phyloP scores from a whole-genome alignment of 345 rosid species.

The Camelina neglecta region DNA sequence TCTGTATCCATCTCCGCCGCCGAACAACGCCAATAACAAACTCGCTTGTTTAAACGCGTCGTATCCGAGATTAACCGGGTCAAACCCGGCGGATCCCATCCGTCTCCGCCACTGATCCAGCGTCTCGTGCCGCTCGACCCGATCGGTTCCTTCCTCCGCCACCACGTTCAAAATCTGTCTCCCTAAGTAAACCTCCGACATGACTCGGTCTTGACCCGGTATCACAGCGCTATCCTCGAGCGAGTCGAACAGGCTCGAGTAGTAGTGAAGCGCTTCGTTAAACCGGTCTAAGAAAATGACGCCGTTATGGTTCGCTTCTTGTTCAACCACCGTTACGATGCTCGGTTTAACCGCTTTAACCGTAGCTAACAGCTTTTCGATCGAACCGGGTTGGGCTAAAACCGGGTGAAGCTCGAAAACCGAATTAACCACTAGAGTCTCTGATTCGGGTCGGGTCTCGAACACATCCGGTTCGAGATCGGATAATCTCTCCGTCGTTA shows the following conservation, averaged over 20 bases:
- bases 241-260: conserved; percentile 86
- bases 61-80: conserved; percentile 69
- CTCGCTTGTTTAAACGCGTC: conserved; percentile 87
- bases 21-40: conserved; percentile 69
- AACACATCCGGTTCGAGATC: conserved; percentile 87
- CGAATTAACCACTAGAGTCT: conserved; percentile 79
- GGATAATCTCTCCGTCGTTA: conserved; percentile 59
- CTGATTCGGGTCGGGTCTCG: conserved; percentile 55
- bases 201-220: conserved; percentile 65
- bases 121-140: conserved; percentile 83
- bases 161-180: conserved; percentile 75
- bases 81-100: conserved; percentile 61
- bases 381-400: conserved; percentile 41
- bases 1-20: conserved; percentile 70
- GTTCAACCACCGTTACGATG: conserved; percentile 78
- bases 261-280: conserved; percentile 69
- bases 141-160: conserved; percentile 66
- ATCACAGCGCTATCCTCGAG: conserved; percentile 59
- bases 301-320: conserved; percentile 82
- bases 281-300: conserved; percentile 70
- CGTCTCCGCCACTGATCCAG: conserved; percentile 64
- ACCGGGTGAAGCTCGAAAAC: conserved; percentile 76
- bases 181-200: conserved; percentile 75
- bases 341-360: conserved; percentile 67
- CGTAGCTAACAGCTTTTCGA: conserved; percentile 61